phyloP scores from a whole-genome alignment of 1,139 yeast genomes.

The Meyerozyma athensensis region DNA sequence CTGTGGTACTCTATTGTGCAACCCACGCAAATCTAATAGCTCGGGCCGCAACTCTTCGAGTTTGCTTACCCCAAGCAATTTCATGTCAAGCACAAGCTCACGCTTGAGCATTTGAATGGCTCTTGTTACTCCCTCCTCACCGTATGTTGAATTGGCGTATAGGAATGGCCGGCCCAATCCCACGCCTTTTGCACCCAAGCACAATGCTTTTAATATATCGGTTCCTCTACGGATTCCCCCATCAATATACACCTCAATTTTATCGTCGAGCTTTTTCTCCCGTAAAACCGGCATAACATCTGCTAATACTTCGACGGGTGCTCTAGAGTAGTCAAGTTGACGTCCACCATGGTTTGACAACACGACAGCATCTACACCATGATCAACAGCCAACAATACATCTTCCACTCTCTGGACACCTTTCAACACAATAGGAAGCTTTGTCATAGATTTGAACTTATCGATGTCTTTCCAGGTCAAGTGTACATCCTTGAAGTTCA shows the following conservation, averaged over 20 bases:
- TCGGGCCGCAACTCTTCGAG: constrained; percentile 5
- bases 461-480: constrained; percentile 61
- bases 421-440: constrained; percentile 7
- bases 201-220: constrained; percentile 8
- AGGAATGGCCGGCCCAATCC: constrained; percentile 9
- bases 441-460: constrained; percentile 74
- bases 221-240: constrained; percentile 9
- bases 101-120: constrained; percentile 7
- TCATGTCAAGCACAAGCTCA: constrained; percentile 7
- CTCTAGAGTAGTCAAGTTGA: constrained; percentile 8
- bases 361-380: constrained; percentile 7
- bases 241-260: constrained; percentile 9
- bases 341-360: constrained; percentile 10
- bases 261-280: constrained; percentile 6
- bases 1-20: constrained; percentile 7
- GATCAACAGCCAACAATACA: constrained; percentile 7
- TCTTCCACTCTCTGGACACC: constrained; percentile 10
- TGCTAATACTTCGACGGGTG: constrained; percentile 9
- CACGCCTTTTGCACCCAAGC: constrained; percentile 9
- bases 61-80: constrained; percentile 7
- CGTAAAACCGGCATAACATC: constrained; percentile 4
- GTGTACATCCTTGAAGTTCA: not conserved
- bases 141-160: constrained; percentile 9
- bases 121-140: constrained; percentile 7
- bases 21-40: not conserved